Conservation (phyloP, 805 yeast genomes). For the Dipodascopsis uninucleata region DNA sequence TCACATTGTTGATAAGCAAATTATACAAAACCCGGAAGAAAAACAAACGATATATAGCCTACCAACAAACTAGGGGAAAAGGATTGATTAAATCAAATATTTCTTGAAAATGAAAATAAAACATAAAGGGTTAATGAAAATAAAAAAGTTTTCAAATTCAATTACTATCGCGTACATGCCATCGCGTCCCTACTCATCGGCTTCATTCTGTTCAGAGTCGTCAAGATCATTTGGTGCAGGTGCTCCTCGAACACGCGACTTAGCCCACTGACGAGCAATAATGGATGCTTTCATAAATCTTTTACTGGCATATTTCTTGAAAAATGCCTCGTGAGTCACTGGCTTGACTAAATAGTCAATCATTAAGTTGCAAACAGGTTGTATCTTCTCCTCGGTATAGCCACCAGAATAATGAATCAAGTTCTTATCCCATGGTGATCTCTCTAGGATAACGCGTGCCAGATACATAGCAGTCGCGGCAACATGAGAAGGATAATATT, state of each 20-base stretch:
- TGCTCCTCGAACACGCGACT: constrained; percentile 20
- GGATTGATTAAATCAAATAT: no score
- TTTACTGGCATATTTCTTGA: constrained; percentile 86
- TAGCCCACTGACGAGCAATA: constrained; percentile 38
- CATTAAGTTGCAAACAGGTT: constrained; percentile 68
- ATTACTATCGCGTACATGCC: no score
- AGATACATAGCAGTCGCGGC: constrained; percentile 95
- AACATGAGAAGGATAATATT: constrained; percentile 87
- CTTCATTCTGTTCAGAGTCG: constrained; percentile 2
- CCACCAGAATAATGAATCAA: constrained; percentile 91
- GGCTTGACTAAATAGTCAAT: constrained; percentile 68
- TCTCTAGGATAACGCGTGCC: constrained; percentile 68
- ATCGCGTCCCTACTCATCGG: constrained; percentile 4
- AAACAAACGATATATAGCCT: no score
- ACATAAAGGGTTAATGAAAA: neutral
- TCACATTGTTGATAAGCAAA: no score
- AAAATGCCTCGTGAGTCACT: constrained; percentile 85
- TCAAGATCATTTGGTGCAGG: constrained; percentile 11
- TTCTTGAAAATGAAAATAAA: neutral
- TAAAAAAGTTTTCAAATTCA: neutral
- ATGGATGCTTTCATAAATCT: constrained; percentile 66
- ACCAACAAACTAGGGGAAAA: no score
- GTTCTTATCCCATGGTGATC: constrained; percentile 59
- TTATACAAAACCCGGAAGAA: no score
- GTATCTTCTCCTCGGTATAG: constrained; percentile 66